Evolutionary conservation across 345 rosid genomes (phyloP).

Genomic region (Combretum micranthum): DNA sequence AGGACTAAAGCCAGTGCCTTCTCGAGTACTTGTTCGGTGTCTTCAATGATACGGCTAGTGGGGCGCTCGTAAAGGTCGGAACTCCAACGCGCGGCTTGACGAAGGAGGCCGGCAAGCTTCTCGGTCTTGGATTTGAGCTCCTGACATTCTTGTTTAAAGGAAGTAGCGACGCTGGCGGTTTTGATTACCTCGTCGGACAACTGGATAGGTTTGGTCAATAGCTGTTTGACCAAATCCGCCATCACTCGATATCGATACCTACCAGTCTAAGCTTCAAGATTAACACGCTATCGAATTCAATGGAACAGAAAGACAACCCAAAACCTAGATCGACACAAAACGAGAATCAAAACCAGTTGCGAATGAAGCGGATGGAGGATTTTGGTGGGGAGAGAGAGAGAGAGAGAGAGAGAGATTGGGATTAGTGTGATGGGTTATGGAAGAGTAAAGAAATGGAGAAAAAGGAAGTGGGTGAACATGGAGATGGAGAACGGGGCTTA

Average conservation of each 20-base stretch:
- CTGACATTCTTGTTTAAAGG: conserved; percentile 72
- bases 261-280: too few species aligned
- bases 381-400: not conserved
- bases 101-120: conserved; percentile 70
- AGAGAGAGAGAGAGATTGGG: not conserved
- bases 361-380: not conserved
- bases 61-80: conserved; percentile 94
- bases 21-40: conserved; percentile 78
- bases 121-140: conserved; percentile 83
- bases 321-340: too few species aligned
- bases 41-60: conserved; percentile 84
- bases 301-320: too few species aligned
- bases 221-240: conserved; percentile 85
- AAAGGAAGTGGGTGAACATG: not conserved
- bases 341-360: too few species aligned
- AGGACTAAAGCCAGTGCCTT: conserved; percentile 64
- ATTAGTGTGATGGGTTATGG: conserved; percentile 1
- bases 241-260: conserved; percentile 11
- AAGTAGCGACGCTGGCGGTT: conserved; percentile 76
- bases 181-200: conserved; percentile 76
- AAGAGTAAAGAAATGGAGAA: conserved; percentile 6
- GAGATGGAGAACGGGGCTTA: conserved; percentile 14
- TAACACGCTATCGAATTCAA: too few species aligned
- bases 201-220: conserved; percentile 77
- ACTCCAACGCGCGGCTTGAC: conserved; percentile 89